Evolutionary conservation across 495 filamentous ascomycete genomes (phyloP).

Genomic region (Lindgomyces ingoldianus): DNA sequence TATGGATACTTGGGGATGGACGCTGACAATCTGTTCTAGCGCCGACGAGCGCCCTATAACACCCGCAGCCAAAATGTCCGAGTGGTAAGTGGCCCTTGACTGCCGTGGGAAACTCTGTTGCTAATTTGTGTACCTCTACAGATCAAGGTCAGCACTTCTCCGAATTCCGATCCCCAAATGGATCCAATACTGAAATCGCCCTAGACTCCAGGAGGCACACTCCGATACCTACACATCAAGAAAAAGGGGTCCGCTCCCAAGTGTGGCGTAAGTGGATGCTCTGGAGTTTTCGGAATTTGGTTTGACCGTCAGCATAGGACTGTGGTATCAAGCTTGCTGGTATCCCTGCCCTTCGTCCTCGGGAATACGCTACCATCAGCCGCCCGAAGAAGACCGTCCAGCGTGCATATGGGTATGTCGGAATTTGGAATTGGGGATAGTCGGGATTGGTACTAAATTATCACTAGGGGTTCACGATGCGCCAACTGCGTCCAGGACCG

Average conservation of each 20-base stretch:
- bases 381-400: conserved; percentile 98
- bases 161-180: neutral
- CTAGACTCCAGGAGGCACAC: conserved; percentile 88
- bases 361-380: conserved; percentile 93
- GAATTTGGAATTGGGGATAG: neutral
- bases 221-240: conserved; percentile 97
- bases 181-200: neutral
- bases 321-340: conserved; percentile 85
- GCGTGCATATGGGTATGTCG: conserved; percentile 71
- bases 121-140: neutral
- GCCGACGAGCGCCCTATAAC: conserved; percentile 65
- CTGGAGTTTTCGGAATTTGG: neutral
- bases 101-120: neutral
- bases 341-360: conserved; percentile 92
- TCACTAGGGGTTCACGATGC: conserved; percentile 80
- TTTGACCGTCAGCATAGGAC: conserved; percentile 19
- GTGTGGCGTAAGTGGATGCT: conserved; percentile 81
- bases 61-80: conserved; percentile 95
- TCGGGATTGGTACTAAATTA: neutral
- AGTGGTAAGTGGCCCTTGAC: conserved; percentile 59
- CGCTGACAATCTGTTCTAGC: conserved; percentile 47
- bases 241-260: conserved; percentile 95
- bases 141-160: conserved; percentile 14
- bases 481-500: conserved; percentile 98
- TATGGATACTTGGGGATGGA: conserved; percentile 5